Evolutionary conservation across 441 rosid species (phyloP).

Genomic region (Theobroma grandiflorum): DNA sequence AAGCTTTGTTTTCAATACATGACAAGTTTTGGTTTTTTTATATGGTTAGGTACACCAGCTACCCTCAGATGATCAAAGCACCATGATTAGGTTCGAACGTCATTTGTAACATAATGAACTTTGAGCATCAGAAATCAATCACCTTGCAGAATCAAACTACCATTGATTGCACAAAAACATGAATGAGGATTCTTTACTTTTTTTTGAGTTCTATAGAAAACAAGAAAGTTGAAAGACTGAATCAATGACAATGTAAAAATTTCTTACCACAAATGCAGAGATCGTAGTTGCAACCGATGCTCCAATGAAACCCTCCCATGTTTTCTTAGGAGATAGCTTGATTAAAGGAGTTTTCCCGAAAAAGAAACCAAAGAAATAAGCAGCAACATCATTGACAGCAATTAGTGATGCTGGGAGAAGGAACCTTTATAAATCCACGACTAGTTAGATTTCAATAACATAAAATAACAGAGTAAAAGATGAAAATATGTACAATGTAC

Average conservation of each 20-base stretch:
- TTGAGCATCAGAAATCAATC: neutral
- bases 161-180: neutral
- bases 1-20: no score
- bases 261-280: constrained; percentile 77
- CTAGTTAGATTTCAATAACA: neutral
- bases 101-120: neutral
- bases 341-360: constrained; percentile 92
- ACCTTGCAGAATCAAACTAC: neutral
- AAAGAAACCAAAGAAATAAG: constrained; percentile 87
- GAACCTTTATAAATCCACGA: constrained; percentile 57
- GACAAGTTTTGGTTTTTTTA: no score
- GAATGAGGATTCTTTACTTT: neutral
- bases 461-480: neutral
- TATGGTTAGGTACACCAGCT: neutral
- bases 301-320: constrained; percentile 95
- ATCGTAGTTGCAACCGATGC: constrained; percentile 80
- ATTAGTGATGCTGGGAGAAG: constrained; percentile 93
- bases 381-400: constrained; percentile 78
- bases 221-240: neutral
- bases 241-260: neutral
- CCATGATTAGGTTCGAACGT: neutral
- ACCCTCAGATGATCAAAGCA: neutral
- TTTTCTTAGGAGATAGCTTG: constrained; percentile 95
- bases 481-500: neutral
- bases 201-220: neutral